Base-by-base conservation (phyloP, 371 early-diverging fungal genomes). In the Mucor sp. region DNA sequence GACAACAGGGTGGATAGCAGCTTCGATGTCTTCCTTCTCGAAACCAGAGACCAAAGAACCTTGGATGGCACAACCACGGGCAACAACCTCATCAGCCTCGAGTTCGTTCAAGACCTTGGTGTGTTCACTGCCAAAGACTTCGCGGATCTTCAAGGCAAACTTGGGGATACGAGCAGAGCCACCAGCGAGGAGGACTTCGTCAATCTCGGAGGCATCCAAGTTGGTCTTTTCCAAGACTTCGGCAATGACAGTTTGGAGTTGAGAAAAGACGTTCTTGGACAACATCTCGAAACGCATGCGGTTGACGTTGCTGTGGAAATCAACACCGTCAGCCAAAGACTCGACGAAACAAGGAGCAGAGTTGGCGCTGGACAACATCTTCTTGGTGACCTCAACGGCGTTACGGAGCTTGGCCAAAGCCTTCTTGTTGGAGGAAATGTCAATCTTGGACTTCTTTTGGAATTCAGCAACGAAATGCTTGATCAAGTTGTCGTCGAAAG, bases 131-230 rank as follows among this genome's bases (percentile, higher is more conserved):
- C 90, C 88, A 87, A 99, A 99, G 75, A 93, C 87, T 25, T 82
- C 84, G 17, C 86, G 87, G 30, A 99, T 77, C 71, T 94, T 87
- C 71, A 91, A 75, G 75, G 93, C 91, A 72, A 99, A 91, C 87
- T 96, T 97, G 80, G 99, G 98, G 84, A 99, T 96, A 83, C 99
- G 96, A 67, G 98, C 93, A 63, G 97, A 85, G 64, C 99, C 99
- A 79, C 99, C 99, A 63, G 96, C 97, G 63, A 99, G 83, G 43
- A 99, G 89, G 68, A 99, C 93, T 71, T 96, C 93, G 75, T 89
- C 88, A 68, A 99, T 87, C 67, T 93, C 90, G 62, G 78, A 75
- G 21, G 85, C 72, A 66, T 83, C 83, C 74, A 90, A 82, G 14
- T 89, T 85, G 58, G 89, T 89, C 74, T 93, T 91, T 50, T 71